Evolutionary conservation across 2,329 filamentous ascomycete genomes (phyloP).

Genomic region (Nemania sp.): DNA sequence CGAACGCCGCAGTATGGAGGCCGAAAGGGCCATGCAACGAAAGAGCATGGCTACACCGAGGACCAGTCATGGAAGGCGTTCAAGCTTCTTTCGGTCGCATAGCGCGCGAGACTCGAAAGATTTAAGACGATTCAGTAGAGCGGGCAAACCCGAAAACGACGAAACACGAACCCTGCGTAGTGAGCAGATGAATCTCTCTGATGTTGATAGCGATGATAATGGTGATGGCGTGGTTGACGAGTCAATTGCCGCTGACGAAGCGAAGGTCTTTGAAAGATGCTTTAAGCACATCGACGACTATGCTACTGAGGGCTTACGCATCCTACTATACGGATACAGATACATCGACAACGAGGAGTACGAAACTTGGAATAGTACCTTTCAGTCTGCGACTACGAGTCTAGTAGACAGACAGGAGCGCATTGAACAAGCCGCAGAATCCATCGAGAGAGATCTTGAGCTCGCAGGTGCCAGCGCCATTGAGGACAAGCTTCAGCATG

Average conservation of each 20-base stretch:
- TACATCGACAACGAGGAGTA: constrained; percentile 77
- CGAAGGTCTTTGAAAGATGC: constrained; percentile 73
- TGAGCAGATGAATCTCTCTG: not conserved
- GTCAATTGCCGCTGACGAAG: constrained; percentile 53
- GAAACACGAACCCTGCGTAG: not conserved
- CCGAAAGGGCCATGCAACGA: constrained; percentile 36
- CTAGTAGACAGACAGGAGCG: constrained; percentile 73
- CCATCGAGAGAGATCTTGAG: constrained; percentile 76
- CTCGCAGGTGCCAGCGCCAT: constrained; percentile 84
- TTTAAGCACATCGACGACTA: constrained; percentile 90
- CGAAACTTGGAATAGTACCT: constrained; percentile 71
- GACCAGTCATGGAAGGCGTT: constrained; percentile 46
- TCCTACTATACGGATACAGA: constrained; percentile 78
- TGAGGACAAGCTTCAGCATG: constrained; percentile 83
- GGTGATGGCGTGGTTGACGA: constrained; percentile 50
- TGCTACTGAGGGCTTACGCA: constrained; percentile 81
- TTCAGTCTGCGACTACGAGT: constrained; percentile 77
- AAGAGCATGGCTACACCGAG: constrained; percentile 40
- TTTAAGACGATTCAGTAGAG: constrained; percentile 24
- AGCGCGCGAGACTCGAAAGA: constrained; percentile 42
- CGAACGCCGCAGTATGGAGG: constrained; percentile 59
- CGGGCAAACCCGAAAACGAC: constrained; percentile 9
- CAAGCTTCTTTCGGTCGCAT: constrained; percentile 38
- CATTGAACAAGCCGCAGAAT: constrained; percentile 77
- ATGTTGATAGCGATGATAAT: constrained; percentile 1